These are phyloP conservation scores for Curvularia hawaiiensis DNA, from an alignment of 2,329 filamentous ascomycete species.

Conservation along the genomic window DNA sequence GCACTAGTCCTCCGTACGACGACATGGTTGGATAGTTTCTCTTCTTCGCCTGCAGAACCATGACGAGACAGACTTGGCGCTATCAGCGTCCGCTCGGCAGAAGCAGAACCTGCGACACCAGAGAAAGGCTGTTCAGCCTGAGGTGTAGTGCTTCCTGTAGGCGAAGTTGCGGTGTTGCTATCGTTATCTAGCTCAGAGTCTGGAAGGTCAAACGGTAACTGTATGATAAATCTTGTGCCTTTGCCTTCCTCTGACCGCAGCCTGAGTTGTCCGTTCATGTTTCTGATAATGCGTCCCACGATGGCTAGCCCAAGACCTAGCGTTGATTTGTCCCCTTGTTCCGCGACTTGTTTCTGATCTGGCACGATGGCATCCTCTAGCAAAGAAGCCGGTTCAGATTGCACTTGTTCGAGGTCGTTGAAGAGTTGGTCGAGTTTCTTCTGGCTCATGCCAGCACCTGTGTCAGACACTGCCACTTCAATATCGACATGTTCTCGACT, in stretches of 20 bases:
- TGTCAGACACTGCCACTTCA: slow-evolving; percentile 77
- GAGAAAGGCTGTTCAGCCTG: slow-evolving; percentile 14
- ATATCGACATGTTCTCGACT: slow-evolving; percentile 63
- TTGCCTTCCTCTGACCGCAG: slow-evolving; percentile 83
- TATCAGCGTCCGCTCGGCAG: slow-evolving; percentile 67
- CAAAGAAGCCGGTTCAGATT: slow-evolving; percentile 35
- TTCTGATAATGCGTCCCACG: slow-evolving; percentile 84
- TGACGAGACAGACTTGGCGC: slow-evolving; percentile 40
- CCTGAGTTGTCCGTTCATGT: slow-evolving; percentile 86
- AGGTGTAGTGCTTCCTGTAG: slow-evolving; percentile 32
- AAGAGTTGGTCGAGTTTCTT: slow-evolving; percentile 65
- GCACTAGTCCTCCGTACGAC: slow-evolving; percentile 40
- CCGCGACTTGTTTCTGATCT: slow-evolving; percentile 38
- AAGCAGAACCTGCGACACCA: slow-evolving; percentile 18
- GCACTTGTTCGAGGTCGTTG: slow-evolving; percentile 69
- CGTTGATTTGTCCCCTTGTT: slow-evolving; percentile 52
- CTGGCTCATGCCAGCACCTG: slow-evolving; percentile 68
- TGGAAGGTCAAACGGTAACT: slow-evolving; percentile 74
- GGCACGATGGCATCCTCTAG: slow-evolving; percentile 41
- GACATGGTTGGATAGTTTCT: background rate
- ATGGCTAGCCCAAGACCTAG: slow-evolving; percentile 85
- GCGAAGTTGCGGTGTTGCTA: slow-evolving; percentile 7
- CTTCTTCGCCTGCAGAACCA: slow-evolving; percentile 20
- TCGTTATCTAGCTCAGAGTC: slow-evolving; percentile 33
- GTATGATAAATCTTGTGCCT: slow-evolving; percentile 81